Conservation (phyloP, 371 early-diverging fungal species). For the Mucor piriformis region DNA sequence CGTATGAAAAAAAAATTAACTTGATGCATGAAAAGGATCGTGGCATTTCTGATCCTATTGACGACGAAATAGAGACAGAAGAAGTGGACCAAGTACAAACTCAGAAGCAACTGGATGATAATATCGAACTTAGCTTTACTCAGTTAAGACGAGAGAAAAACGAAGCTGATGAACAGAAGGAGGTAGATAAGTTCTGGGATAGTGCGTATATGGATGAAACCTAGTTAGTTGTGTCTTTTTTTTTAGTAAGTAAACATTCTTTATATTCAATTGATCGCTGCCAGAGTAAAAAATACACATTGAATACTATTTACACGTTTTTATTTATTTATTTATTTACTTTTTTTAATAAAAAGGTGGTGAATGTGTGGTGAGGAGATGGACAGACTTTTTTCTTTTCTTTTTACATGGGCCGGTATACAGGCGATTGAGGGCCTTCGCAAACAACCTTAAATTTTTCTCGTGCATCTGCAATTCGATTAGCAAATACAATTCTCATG, state of each 20-base stretch:
- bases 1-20: too few relatives aligned
- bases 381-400: too few relatives aligned
- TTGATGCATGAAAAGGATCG: neutral
- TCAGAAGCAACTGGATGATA: neutral
- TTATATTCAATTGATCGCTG: too few relatives aligned
- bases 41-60: neutral
- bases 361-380: too few relatives aligned
- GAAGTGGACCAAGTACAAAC: too few relatives aligned
- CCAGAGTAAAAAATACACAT: too few relatives aligned
- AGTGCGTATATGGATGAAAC: too few relatives aligned
- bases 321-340: too few relatives aligned
- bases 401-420: conserved; percentile 35
- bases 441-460: conserved; percentile 65
- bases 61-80: neutral
- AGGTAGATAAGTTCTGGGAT: neutral
- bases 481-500: conserved; percentile 80
- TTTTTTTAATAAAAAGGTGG: too few relatives aligned
- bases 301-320: neutral
- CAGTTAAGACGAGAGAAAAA: neutral
- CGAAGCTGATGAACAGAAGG: neutral
- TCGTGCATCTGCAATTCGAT: conserved; percentile 58
- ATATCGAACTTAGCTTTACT: too few relatives aligned
- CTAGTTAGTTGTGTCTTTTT: too few relatives aligned
- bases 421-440: conserved; percentile 63
- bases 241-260: too few relatives aligned